phyloP scores from a whole-genome alignment of 257 asterid species.

The Solanum dulcamara region DNA sequence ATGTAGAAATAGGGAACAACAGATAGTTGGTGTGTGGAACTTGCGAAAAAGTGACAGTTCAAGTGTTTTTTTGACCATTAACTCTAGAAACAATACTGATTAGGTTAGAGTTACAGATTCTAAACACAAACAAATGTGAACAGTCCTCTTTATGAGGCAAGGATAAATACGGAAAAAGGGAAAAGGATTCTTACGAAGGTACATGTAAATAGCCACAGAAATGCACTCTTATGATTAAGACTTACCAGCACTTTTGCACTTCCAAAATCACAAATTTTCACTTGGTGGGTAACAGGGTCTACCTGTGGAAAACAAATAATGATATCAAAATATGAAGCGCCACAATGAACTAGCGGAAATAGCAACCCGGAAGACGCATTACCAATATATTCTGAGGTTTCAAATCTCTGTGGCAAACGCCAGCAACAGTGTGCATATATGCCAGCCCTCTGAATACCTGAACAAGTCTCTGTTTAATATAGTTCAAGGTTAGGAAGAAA shows the following conservation, averaged over 20 bases:
- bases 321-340: slow-evolving; percentile 1
- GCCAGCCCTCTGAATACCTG: slow-evolving; percentile 96
- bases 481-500: not conserved
- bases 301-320: slow-evolving; percentile 39
- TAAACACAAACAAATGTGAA: not conserved
- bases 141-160: not conserved
- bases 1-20: not conserved
- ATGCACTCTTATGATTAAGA: not conserved
- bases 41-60: not conserved
- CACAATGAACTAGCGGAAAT: not conserved
- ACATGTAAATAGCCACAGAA: not conserved
- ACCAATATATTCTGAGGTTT: slow-evolving; percentile 95
- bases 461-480: not conserved
- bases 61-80: not conserved
- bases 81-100: not conserved
- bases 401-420: slow-evolving; percentile 90
- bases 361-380: not conserved
- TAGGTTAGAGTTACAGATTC: not conserved
- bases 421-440: slow-evolving; percentile 85
- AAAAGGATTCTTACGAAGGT: not conserved
- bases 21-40: not conserved
- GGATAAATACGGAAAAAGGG: not conserved
- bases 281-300: slow-evolving; percentile 69
- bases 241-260: slow-evolving; percentile 95
- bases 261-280: slow-evolving; percentile 94